These are phyloP conservation scores for Berberis vulgaris DNA, from an alignment of 164 flowering plant species.

Conservation along the genomic window DNA sequence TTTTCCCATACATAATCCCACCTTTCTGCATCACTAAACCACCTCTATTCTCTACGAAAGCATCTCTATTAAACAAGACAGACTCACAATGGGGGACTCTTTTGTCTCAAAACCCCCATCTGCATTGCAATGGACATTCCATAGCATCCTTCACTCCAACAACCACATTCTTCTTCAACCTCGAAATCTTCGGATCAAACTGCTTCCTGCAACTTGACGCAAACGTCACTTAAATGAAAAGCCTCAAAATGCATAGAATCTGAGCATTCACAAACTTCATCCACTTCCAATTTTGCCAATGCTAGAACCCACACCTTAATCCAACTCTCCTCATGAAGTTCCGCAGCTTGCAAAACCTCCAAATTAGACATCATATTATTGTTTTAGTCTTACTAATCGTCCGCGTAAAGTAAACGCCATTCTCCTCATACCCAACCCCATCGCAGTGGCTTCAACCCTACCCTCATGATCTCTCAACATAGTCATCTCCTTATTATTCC, in stretches of 20 bases:
- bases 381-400: constrained; percentile 63
- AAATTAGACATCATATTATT: constrained; percentile 67
- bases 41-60: too few relatives aligned
- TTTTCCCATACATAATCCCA: too few relatives aligned
- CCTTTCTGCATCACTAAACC: too few relatives aligned
- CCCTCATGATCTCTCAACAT: constrained; percentile 57
- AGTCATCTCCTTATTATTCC: constrained; percentile 35
- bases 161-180: constrained; percentile 86
- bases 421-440: constrained; percentile 23
- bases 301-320: constrained; percentile 95
- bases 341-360: constrained; percentile 79
- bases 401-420: constrained; percentile 50
- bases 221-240: constrained; percentile 94
- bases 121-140: constrained; percentile 15
- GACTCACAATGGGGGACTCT: too few relatives aligned
- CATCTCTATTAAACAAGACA: too few relatives aligned
- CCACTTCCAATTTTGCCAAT: constrained; percentile 74
- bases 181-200: constrained; percentile 73
- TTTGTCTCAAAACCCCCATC: too few relatives aligned
- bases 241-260: constrained; percentile 82
- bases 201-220: constrained; percentile 49
- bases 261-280: constrained; percentile 78
- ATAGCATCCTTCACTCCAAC: constrained; percentile 71
- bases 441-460: constrained; percentile 24
- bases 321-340: constrained; percentile 70